A percentile compares a stretch with the other conserved stretches of the same genome.
Evolutionary conservation across 2,329 filamentous ascomycete genomes (phyloP).

Genomic region (Fusarium globosum): DNA sequence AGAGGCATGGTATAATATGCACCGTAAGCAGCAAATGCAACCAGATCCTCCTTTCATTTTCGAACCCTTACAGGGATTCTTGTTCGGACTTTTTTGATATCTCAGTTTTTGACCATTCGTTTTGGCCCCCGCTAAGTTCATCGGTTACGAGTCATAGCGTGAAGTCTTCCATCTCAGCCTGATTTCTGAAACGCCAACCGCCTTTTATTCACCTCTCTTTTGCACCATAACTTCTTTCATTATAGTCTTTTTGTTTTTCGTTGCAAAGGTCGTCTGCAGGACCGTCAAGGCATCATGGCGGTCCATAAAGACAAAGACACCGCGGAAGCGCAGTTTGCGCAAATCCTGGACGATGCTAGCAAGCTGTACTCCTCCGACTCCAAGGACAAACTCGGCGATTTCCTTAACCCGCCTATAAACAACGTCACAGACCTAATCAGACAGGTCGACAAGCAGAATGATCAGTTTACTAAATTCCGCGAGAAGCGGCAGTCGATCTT

Average conservation of each 20-base stretch:
- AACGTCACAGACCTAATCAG: constrained; percentile 48
- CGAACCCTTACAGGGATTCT: not conserved
- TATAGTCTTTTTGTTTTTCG: not conserved
- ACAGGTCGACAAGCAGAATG: constrained; percentile 51
- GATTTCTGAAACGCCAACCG: constrained; percentile 19
- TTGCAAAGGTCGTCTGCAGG: not conserved
- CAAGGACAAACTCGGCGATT: constrained; percentile 47
- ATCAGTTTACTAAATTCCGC: constrained; percentile 52
- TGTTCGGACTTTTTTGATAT: not conserved
- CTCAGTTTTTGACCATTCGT: constrained; percentile 11
- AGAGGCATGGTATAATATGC: constrained; percentile 37
- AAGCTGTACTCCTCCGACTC: constrained; percentile 47
- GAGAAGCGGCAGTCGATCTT: constrained; percentile 51
- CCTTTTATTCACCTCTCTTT: not conserved
- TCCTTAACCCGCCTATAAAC: constrained; percentile 48
- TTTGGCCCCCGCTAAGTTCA: not conserved
- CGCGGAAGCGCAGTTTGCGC: constrained; percentile 42
- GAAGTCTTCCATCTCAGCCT: constrained; percentile 13
- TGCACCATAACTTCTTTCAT: not conserved
- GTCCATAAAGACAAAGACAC: constrained; percentile 34
- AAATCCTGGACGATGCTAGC: constrained; percentile 51
- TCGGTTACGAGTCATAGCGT: constrained; percentile 3
- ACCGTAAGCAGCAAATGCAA: constrained; percentile 31
- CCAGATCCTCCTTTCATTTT: not conserved
- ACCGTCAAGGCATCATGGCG: constrained; percentile 29